Evolutionary conservation across 768 basidiomycete genomes (phyloP).

Genomic region (Hemileccinum impolitum): DNA sequence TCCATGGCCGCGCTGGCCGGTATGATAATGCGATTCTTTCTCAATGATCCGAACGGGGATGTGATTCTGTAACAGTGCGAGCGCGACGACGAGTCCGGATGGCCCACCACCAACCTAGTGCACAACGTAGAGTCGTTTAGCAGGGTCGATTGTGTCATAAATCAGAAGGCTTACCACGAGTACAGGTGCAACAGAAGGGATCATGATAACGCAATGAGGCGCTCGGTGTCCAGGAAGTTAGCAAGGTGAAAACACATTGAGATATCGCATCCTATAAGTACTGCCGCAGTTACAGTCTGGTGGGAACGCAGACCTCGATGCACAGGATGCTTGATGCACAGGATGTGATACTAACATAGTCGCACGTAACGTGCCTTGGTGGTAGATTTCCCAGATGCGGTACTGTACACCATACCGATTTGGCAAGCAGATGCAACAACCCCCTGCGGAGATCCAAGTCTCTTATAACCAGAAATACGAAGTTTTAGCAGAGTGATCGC

Average conservation of each 20-base stretch:
- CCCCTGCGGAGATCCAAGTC: too few relatives aligned
- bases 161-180: conserved; percentile 17
- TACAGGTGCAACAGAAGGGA: conserved; percentile 9
- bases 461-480: too few relatives aligned
- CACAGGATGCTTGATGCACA: too few relatives aligned
- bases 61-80: conserved; percentile 38
- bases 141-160: background rate
- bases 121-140: background rate
- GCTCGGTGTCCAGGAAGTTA: background rate
- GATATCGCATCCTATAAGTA: too few relatives aligned
- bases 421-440: too few relatives aligned
- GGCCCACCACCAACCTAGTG: conserved; percentile 29
- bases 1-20: conserved; percentile 40
- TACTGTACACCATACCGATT: too few relatives aligned
- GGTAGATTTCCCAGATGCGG: too few relatives aligned
- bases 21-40: conserved; percentile 34
- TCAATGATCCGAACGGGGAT: conserved; percentile 53
- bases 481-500: too few relatives aligned
- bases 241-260: too few relatives aligned
- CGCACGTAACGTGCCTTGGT: too few relatives aligned
- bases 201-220: conserved; percentile 3
- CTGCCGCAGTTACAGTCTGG: too few relatives aligned
- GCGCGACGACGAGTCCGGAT: conserved; percentile 30
- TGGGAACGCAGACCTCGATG: background rate
- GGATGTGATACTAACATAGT: too few relatives aligned